These are phyloP conservation scores for Rosellinia necatrix DNA, from an alignment of 2,329 filamentous ascomycete species.

Conservation along the genomic window DNA sequence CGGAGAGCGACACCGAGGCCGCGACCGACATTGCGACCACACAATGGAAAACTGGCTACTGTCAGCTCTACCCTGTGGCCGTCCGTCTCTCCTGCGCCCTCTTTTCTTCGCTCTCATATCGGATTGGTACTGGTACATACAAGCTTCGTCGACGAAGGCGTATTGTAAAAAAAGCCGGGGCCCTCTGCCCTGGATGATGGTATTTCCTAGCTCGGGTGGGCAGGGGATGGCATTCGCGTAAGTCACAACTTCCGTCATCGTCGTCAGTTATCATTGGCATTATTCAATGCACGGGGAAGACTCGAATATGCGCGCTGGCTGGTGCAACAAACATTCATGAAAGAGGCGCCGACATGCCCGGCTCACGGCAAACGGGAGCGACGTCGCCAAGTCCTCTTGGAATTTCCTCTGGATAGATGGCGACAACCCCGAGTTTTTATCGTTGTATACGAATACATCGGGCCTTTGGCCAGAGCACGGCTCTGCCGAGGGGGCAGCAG, in stretches of 20 bases:
- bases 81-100: neutral
- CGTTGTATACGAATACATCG: neutral
- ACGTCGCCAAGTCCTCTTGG: constrained; percentile 12
- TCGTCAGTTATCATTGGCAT: no score
- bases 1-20: neutral
- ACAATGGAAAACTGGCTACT: constrained; percentile 35
- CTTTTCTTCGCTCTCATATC: neutral
- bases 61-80: constrained; percentile 1
- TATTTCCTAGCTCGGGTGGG: constrained; percentile 7
- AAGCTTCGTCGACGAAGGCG: constrained; percentile 40
- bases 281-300: no score
- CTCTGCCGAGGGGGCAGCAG: neutral
- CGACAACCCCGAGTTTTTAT: neutral
- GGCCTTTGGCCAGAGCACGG: neutral
- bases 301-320: neutral
- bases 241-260: constrained; percentile 11
- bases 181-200: constrained; percentile 3
- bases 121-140: constrained; percentile 28
- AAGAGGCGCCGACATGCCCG: constrained; percentile 15
- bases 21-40: constrained; percentile 33
- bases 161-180: constrained; percentile 33
- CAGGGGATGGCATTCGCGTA: constrained; percentile 14
- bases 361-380: constrained; percentile 16
- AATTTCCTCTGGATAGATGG: constrained; percentile 10
- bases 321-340: constrained; percentile 10